Evolutionary conservation across 306 rosid species (phyloP).

Genomic region (Ochetophila trinervis): DNA sequence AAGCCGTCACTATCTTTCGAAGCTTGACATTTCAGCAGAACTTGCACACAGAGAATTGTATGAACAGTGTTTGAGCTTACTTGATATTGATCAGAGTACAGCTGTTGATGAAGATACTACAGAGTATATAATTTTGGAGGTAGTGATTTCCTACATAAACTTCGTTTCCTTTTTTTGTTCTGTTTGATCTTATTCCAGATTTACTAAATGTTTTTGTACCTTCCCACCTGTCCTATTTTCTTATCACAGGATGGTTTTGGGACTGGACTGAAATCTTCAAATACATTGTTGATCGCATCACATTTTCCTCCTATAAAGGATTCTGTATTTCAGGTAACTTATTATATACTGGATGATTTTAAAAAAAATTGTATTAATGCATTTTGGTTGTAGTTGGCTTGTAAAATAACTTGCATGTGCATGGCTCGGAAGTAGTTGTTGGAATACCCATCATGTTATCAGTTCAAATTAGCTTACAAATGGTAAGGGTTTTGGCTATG

Average conservation of each 20-base stretch:
- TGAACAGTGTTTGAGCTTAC: constrained; percentile 55
- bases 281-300: constrained; percentile 35
- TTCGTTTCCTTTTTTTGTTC: background rate
- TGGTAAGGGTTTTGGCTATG: no score
- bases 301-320: constrained; percentile 57
- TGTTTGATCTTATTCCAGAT: background rate
- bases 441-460: no score
- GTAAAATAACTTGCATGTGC: no score
- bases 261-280: constrained; percentile 43
- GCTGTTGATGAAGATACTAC: constrained; percentile 43
- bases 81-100: constrained; percentile 42
- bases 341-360: constrained; percentile 7
- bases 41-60: constrained; percentile 63
- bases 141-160: constrained; percentile 27
- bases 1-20: constrained; percentile 75
- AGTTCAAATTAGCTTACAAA: no score
- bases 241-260: constrained; percentile 58
- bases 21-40: constrained; percentile 78
- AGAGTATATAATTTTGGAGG: constrained; percentile 52
- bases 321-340: constrained; percentile 68
- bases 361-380: background rate
- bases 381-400: no score
- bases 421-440: no score
- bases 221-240: background rate
- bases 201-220: constrained; percentile 8